Percentiles rank a stretch among this genome's conserved stretches.
phyloP scores from a whole-genome alignment of 2,329 filamentous ascomycete genomes.

The Aspergillus udagawae region DNA sequence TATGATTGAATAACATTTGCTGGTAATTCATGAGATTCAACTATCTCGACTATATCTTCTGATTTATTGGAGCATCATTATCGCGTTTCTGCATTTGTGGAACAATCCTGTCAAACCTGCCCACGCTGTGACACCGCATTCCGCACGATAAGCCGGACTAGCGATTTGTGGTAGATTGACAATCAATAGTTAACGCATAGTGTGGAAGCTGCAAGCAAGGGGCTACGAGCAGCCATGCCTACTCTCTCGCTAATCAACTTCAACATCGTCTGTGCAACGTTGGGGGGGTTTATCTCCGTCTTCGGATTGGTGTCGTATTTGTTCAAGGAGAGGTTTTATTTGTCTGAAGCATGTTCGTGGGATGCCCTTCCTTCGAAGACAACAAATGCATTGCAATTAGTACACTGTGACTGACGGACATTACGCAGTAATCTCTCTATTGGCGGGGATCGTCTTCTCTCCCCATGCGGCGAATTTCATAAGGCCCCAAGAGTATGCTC shows the following conservation, averaged over 20 bases:
- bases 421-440: constrained; percentile 69
- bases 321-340: constrained; percentile 82
- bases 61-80: neutral
- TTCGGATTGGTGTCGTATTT: constrained; percentile 89
- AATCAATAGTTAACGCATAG: neutral
- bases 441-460: constrained; percentile 74
- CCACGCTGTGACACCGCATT: neutral
- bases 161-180: neutral
- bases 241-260: constrained; percentile 68
- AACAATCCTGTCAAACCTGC: neutral
- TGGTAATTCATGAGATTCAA: constrained; percentile 7
- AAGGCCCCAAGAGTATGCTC: constrained; percentile 70
- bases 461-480: constrained; percentile 74
- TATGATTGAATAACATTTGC: constrained; percentile 39
- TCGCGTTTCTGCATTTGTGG: neutral
- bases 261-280: constrained; percentile 74
- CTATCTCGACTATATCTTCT: constrained; percentile 1
- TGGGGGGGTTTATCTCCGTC: constrained; percentile 85
- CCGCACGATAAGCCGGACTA: neutral
- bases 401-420: constrained; percentile 5
- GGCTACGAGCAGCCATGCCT: constrained; percentile 46
- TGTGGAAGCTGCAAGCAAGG: neutral
- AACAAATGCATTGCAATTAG: neutral
- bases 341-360: constrained; percentile 81
- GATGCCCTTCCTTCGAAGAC: neutral